Base-by-base conservation (phyloP, 2,329 filamentous ascomycete species). In the Dryadomyces quercus-mongolicae region DNA sequence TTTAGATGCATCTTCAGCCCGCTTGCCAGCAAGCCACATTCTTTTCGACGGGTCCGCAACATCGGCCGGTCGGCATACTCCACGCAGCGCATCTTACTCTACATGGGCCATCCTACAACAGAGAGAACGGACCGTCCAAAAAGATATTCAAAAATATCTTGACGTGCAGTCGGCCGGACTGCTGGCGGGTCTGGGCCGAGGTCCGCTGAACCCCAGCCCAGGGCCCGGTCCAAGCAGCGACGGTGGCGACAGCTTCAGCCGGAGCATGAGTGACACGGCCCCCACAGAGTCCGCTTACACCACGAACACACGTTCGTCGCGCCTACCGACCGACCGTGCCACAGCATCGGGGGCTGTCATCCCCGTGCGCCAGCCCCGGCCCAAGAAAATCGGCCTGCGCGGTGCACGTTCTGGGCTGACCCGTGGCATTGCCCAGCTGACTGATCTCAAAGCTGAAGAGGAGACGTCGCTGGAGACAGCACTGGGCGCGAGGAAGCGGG, bases 371-470 rank as follows among this genome's bases (percentile, higher is more conserved):
- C 81, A 84, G 58, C 81, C 81, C 0, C 71, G 70, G 34, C 67
- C 68, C 46, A 74, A 73, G 54, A 78, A 74, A 40, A 65, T 79
- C 9, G 77, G 82, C 0, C 71, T 90, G 15, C 74, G 74, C 31
- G 75, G 76, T 18, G 84, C 85, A 1, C 75, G 87, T n/a, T 73
- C 75, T 31, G 84, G 82, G 0, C 75, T 92, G 8, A 74, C 78
- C 16, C 75, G 73, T 51, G 76, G 79, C 50, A 85, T 91, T 65
- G 70, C 74, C 3, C 78, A 82, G 53, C 69, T 91, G 5, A 80
- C 79, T 0, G 74, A 76, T 9, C 69, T 91, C 25, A 88, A 88
- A 63, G 71, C 72, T 3, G 84, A 89, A 55, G 85, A 90, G 67
- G 72, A 82, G n/a, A 71, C 74, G 0, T 71, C 81, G 22, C 68